phyloP scores from a whole-genome alignment of 495 filamentous ascomycete genomes.

The Tuber microsphaerosporum region DNA sequence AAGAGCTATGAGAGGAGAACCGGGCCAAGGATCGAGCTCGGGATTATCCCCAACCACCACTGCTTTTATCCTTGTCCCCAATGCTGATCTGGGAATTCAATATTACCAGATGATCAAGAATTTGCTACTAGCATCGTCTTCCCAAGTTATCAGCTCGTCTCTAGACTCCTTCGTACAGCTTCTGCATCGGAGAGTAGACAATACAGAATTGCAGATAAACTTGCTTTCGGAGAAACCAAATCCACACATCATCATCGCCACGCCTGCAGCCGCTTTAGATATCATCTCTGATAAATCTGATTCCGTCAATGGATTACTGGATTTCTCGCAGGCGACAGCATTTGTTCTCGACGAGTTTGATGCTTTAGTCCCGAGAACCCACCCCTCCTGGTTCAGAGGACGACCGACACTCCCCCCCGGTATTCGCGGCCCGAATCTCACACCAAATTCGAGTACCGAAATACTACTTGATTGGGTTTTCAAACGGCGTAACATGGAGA shows the following conservation, averaged over 20 bases:
- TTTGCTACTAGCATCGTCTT: constrained; percentile 28
- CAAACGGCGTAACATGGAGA: constrained; percentile 16
- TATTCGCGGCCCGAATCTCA: neutral
- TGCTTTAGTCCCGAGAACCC: constrained; percentile 14
- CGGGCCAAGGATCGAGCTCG: neutral
- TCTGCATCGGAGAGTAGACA: constrained; percentile 20
- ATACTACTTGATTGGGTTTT: constrained; percentile 38
- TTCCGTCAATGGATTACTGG: constrained; percentile 22
- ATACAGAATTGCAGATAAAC: constrained; percentile 17
- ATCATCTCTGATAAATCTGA: constrained; percentile 24
- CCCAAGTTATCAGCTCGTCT: constrained; percentile 13
- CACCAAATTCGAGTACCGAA: constrained; percentile 20
- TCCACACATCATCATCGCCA: constrained; percentile 39
- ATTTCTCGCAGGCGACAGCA: constrained; percentile 27
- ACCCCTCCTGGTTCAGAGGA: neutral
- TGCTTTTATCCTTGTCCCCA: constrained; percentile 35
- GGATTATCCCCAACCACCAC: constrained; percentile 33
- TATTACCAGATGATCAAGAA: constrained; percentile 28
- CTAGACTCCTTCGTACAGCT: constrained; percentile 33
- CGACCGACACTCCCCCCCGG: neutral
- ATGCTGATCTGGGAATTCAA: constrained; percentile 33
- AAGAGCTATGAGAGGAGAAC: constrained; percentile 12
- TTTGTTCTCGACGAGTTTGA: constrained; percentile 39
- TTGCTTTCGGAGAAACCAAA: constrained; percentile 18
- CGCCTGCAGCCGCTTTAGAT: constrained; percentile 30